Conservation (phyloP, 2,329 filamentous ascomycete genomes). For the Trichoderma cornu-damae region DNA sequence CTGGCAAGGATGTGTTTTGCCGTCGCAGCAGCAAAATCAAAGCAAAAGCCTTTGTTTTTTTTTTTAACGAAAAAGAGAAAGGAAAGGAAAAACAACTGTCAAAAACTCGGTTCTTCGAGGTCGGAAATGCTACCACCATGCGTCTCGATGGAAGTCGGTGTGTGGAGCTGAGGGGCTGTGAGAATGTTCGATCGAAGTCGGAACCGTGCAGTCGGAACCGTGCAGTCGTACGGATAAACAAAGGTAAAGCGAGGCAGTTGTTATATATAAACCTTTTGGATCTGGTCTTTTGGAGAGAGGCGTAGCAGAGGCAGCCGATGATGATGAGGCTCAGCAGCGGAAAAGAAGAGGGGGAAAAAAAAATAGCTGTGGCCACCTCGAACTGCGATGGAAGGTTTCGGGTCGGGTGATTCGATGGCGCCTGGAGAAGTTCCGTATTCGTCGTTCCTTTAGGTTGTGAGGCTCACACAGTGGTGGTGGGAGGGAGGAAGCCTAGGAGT, state of each 20-base stretch:
- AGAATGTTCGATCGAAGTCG: slow-evolving; percentile 8
- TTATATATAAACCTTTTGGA: neutral
- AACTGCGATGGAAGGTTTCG: neutral
- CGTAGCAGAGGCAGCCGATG: neutral
- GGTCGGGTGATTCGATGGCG: slow-evolving; percentile 18
- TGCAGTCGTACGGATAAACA: neutral
- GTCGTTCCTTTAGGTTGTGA: neutral
- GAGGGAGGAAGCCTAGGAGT: slow-evolving; percentile 5
- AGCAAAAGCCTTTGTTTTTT: no score
- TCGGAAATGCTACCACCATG: neutral
- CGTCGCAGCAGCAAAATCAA: neutral
- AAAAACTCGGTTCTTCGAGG: neutral
- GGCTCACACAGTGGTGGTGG: neutral
- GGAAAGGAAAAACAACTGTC: no score
- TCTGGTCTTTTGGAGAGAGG: neutral
- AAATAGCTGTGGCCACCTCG: neutral
- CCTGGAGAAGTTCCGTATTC: slow-evolving; percentile 15
- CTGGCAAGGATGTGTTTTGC: slow-evolving; percentile 2
- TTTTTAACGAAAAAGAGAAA: no score
- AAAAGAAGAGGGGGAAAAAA: neutral
- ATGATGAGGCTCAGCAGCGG: neutral
- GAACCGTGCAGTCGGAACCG: neutral
- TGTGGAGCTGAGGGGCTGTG: slow-evolving; percentile 15
- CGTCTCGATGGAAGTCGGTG: slow-evolving; percentile 6
- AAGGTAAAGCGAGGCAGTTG: neutral